These are phyloP conservation scores for Salvia miltiorrhiza DNA, from an alignment of 257 asterid genomes.

Conservation along the genomic window DNA sequence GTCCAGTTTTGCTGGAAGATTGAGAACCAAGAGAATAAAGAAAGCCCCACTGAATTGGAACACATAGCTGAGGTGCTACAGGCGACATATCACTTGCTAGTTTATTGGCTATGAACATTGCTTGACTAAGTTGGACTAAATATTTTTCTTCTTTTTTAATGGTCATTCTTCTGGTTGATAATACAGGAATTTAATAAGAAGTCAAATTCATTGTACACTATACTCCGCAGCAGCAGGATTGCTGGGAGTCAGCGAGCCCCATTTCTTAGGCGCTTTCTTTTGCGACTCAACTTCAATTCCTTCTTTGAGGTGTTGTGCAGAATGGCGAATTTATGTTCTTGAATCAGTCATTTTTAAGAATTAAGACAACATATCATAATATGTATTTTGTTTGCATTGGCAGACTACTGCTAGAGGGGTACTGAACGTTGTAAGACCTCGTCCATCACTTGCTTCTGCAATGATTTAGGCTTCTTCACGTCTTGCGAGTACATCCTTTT, in stretches of 20 bases:
- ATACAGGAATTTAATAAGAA: conserved; percentile 90
- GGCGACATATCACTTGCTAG: conserved; percentile 15
- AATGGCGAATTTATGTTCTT: neutral
- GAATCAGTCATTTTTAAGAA: neutral
- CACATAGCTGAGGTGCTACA: conserved; percentile 80
- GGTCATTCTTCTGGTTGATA: neutral
- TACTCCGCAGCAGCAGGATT: conserved; percentile 89
- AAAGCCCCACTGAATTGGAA: conserved; percentile 66
- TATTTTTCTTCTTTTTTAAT: neutral
- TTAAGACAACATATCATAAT: neutral
- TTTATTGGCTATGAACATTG: conserved; percentile 12
- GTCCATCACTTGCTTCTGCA: conserved; percentile 54
- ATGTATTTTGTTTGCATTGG: conserved; percentile 17
- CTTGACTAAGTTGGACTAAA: neutral
- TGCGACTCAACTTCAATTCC: conserved; percentile 94
- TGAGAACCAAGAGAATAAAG: conserved; percentile 68
- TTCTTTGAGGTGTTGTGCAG: conserved; percentile 71
- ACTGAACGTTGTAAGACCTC: conserved; percentile 80
- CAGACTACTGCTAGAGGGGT: conserved; percentile 98
- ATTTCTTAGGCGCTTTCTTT: conserved; percentile 88
- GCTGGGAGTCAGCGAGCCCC: conserved; percentile 99
- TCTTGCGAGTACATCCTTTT: conserved; percentile 3
- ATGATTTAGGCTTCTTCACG: conserved; percentile 26
- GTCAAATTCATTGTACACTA: conserved; percentile 93
- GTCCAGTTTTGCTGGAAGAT: conserved; percentile 94